Base-by-base conservation (phyloP, 176 grass and related monocot species). In the Dactylis glomerata region DNA sequence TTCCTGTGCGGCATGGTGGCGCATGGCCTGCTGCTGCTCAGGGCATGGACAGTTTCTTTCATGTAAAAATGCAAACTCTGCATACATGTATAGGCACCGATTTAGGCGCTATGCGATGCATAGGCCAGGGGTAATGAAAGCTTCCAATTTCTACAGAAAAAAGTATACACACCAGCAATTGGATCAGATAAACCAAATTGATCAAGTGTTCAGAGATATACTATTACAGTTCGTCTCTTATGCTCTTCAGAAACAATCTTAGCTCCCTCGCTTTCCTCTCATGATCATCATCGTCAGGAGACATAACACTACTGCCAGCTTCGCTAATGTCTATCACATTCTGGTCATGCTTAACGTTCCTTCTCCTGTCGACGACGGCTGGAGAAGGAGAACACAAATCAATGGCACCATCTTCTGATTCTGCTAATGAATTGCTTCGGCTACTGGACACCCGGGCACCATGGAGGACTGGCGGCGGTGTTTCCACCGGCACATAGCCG, bases 1-100 rank as follows among this genome's bases (percentile, higher is more conserved):
- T 98, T 95, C 85, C 64, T 95, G 3, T 94, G 94, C 72, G 81
- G 92, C 28, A 85, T 97, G 83, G 10, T 74, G 1, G 87, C 83
- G 15, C 85, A 97, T 66, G 58, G 78, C 24, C 66, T 97, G n/a
- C 67, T 97, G 23, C 17, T 88, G 73, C 66, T 97, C 54, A 92
- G 94, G 83, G 79, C 61, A 5, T 82, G 78, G 64, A 34, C 79
- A 74, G 44, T 74, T 74, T 74, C 71, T 32, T 74, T 45, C 71
- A 47, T 83, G 54, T 83, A 80, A 61, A 46, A 41, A 26, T 8
- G 13, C 10, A 8, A 73, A 64, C 31, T 76, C 7, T 37, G 36
- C 50, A 56, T 15, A 20, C 38, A 65, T 64, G 44, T 80, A 33
- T 6, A 76, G 2, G 10, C 17, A 76, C 46, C 49, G 20, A 52